Percentiles rank a stretch among this genome's conserved stretches.
Evolutionary conservation across 768 basidiomycete species (phyloP).

Genomic region (Mycena epipterygia): DNA sequence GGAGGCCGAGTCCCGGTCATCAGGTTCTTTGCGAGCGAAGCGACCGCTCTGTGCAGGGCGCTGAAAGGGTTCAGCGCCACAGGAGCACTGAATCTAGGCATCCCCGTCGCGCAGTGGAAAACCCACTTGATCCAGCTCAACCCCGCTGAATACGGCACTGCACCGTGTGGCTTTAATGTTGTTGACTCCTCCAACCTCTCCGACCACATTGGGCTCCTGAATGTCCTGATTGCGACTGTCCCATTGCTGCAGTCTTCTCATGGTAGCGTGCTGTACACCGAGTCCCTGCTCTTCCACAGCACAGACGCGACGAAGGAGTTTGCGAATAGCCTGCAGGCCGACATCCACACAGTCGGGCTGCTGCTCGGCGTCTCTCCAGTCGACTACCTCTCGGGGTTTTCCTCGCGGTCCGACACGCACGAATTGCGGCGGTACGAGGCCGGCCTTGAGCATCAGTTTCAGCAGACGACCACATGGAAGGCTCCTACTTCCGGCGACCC

Average conservation of each 20-base stretch:
- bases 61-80: conserved; percentile 41
- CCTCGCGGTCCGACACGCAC: conserved; percentile 55
- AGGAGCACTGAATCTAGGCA: conserved; percentile 40
- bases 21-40: conserved; percentile 58
- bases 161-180: conserved; percentile 57
- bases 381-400: conserved; percentile 56
- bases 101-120: conserved; percentile 53
- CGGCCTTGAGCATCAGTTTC: conserved; percentile 3
- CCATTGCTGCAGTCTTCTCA: conserved; percentile 52
- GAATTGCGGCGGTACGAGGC: conserved; percentile 45
- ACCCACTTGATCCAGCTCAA: conserved; percentile 29
- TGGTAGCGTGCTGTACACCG: conserved; percentile 52
- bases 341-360: conserved; percentile 56
- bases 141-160: conserved; percentile 11
- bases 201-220: conserved; percentile 64
- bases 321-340: conserved; percentile 47
- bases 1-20: conserved; percentile 38
- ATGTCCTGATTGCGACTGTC: conserved; percentile 53
- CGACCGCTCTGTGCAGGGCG: conserved; percentile 53
- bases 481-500: neutral
- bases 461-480: conserved; percentile 35
- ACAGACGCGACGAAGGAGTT: conserved; percentile 49
- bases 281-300: conserved; percentile 52
- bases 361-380: conserved; percentile 58
- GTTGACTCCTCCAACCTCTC: conserved; percentile 66